These are phyloP conservation scores for Argentina anserina DNA, from an alignment of 306 rosid genomes.

Conservation along the genomic window DNA sequence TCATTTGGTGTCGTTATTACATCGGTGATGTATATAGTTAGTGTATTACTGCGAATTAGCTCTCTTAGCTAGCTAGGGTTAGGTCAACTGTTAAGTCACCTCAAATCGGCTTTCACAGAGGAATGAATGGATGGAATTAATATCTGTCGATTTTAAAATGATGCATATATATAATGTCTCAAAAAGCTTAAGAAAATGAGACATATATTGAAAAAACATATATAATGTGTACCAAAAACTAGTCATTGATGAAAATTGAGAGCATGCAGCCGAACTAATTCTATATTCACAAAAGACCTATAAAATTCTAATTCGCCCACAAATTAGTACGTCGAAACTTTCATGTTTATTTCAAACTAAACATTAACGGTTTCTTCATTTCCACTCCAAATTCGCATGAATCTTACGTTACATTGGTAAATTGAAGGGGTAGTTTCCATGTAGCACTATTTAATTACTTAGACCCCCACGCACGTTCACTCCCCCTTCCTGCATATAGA, in stretches of 20 bases:
- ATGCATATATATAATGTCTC: not conserved
- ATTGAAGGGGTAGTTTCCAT: slow-evolving; percentile 4
- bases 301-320: no score
- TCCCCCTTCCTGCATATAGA: slow-evolving; percentile 50
- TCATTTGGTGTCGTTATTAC: not conserved
- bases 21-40: not conserved
- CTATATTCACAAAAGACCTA: no score
- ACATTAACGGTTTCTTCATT: not conserved
- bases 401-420: slow-evolving; percentile 9
- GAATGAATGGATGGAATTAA: no score
- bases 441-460: slow-evolving; percentile 2
- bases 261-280: no score
- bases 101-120: no score
- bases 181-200: not conserved
- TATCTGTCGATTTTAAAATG: no score
- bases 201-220: no score
- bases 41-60: not conserved
- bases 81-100: not conserved
- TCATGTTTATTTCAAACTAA: no score
- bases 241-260: no score
- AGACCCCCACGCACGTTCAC: slow-evolving; percentile 57
- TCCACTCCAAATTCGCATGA: not conserved
- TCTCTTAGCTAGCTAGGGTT: not conserved
- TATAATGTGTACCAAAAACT: not conserved
- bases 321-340: not conserved